Conservation (phyloP, 1,284 basidiomycete species). For the Trametes pubescens region DNA sequence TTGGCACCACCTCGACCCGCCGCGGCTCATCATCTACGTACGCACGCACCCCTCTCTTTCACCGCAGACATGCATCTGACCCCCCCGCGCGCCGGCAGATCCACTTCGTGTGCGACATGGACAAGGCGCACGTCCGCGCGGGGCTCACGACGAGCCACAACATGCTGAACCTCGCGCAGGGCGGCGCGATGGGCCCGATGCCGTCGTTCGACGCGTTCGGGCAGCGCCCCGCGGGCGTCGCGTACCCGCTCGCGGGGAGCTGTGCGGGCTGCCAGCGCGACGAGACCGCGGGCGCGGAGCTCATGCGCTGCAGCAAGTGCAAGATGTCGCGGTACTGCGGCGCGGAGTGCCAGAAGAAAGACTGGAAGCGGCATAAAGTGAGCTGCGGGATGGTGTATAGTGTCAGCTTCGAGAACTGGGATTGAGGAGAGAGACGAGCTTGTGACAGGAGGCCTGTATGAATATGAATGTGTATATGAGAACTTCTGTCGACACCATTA, state of each 20-base stretch:
- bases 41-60: background rate
- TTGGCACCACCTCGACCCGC: constrained; percentile 14
- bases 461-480: background rate
- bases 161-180: constrained; percentile 2
- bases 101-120: constrained; percentile 18
- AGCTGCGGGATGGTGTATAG: constrained; percentile 21
- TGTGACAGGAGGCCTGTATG: background rate
- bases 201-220: constrained; percentile 3
- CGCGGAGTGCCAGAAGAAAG: constrained; percentile 26
- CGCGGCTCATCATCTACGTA: constrained; percentile 14
- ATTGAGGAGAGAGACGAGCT: background rate
- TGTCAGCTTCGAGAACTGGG: constrained; percentile 32
- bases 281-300: constrained; percentile 7
- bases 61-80: background rate
- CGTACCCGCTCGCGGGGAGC: constrained; percentile 26
- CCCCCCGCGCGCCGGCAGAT: background rate
- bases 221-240: constrained; percentile 10
- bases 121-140: constrained; percentile 20
- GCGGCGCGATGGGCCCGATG: constrained; percentile 6
- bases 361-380: constrained; percentile 30
- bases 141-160: constrained; percentile 15
- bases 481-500: background rate
- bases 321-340: constrained; percentile 27
- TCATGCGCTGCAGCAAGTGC: constrained; percentile 28
- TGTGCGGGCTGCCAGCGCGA: constrained; percentile 30